phyloP scores from a whole-genome alignment of 2,329 filamentous ascomycete species.

The Exophiala sideris region DNA sequence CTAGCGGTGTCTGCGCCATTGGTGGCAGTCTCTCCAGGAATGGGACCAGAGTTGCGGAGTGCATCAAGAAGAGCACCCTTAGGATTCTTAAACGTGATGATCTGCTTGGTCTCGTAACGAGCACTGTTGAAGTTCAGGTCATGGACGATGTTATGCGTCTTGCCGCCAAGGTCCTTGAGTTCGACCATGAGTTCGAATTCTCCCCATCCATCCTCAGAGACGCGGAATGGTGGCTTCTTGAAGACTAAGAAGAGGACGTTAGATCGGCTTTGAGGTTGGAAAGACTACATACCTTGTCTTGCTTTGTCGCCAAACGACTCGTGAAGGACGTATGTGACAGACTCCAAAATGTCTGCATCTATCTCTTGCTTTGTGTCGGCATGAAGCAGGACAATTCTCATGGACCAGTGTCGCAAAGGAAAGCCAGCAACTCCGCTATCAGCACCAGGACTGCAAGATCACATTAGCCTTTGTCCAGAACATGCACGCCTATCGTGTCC shows the following conservation, averaged over 20 bases:
- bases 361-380: constrained; percentile 66
- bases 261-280: not conserved
- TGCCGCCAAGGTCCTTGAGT: constrained; percentile 71
- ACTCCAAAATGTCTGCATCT: constrained; percentile 84
- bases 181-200: constrained; percentile 95
- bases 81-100: constrained; percentile 77
- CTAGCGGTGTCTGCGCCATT: constrained; percentile 55
- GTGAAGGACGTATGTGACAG: constrained; percentile 88
- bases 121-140: constrained; percentile 86
- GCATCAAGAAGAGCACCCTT: constrained; percentile 69
- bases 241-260: constrained; percentile 55
- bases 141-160: constrained; percentile 78
- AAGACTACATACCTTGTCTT: constrained; percentile 66
- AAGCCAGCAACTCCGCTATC: constrained; percentile 80
- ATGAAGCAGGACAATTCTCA: constrained; percentile 71
- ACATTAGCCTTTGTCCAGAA: constrained; percentile 8
- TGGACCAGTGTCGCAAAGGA: constrained; percentile 88
- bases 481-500: not conserved
- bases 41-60: constrained; percentile 78
- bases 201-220: constrained; percentile 94
- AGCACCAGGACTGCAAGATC: constrained; percentile 60
- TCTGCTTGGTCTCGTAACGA: constrained; percentile 78
- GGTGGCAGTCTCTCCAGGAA: constrained; percentile 65
- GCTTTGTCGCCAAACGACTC: constrained; percentile 83
- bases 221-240: constrained; percentile 80